These are phyloP conservation scores for Chlorophyllum brunneum DNA, from an alignment of 768 basidiomycete genomes.

Conservation along the genomic window DNA sequence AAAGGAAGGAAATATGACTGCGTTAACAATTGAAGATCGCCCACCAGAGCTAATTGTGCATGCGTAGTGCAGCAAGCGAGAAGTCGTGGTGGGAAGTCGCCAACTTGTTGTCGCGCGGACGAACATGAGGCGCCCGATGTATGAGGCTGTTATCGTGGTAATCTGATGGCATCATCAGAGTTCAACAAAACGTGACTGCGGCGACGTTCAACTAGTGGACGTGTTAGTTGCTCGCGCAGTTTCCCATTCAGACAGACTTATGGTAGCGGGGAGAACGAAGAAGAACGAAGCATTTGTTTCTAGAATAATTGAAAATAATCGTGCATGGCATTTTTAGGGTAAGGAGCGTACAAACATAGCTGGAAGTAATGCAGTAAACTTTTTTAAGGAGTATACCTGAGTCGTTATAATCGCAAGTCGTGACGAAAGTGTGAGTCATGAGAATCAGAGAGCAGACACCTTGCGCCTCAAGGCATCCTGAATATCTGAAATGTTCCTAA, in stretches of 20 bases:
- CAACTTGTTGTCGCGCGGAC: slow-evolving; percentile 8
- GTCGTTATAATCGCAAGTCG: slow-evolving; percentile 8
- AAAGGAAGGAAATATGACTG: background rate
- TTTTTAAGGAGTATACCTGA: background rate
- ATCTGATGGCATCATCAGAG: slow-evolving; percentile 9
- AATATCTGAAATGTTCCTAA: slow-evolving; percentile 68
- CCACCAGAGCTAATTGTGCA: slow-evolving; percentile 7
- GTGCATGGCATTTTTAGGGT: background rate
- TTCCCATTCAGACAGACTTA: too few species aligned
- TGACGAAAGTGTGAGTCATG: background rate
- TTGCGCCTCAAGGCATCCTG: slow-evolving; percentile 66
- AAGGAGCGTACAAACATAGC: slow-evolving; percentile 7
- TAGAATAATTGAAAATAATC: slow-evolving; percentile 3
- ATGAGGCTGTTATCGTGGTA: slow-evolving; percentile 7
- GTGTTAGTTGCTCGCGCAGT: too few species aligned
- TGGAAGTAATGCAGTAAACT: slow-evolving; percentile 7
- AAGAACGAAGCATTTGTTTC: background rate
- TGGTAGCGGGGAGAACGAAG: background rate
- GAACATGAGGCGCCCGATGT: slow-evolving; percentile 3
- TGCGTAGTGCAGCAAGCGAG: background rate
- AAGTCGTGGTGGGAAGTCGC: slow-evolving; percentile 10
- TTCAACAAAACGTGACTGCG: background rate
- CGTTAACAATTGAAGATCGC: slow-evolving; percentile 8
- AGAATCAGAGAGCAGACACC: slow-evolving; percentile 20
- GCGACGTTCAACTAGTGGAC: too few species aligned